Evolutionary conservation across 2,329 filamentous ascomycete genomes (phyloP), one percentile per base, ranked within the genome.

Genomic region (Trichophyton rubrum): DNA sequence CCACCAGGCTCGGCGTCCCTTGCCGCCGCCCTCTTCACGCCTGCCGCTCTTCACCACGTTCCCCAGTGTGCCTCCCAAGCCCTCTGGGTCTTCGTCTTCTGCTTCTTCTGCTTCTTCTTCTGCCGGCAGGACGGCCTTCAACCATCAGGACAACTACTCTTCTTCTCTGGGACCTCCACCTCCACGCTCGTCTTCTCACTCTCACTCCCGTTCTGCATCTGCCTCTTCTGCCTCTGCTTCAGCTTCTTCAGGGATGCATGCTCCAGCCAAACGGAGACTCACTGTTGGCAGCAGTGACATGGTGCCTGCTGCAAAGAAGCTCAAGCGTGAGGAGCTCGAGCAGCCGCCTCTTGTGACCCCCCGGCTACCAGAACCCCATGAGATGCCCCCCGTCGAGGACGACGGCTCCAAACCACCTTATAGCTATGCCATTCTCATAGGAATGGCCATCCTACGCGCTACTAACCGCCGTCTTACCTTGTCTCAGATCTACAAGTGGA

Each of bases 401-500:
- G 90, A 96, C 70, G 92, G 91, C 67, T 79, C 80, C 60, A 97
- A 99, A 72, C 93, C 93, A 4, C 82, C 85, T 3, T 90, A 92
- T 74, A 97, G 91, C 76, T 99, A 99, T 72, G 92, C 93, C 20
- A 88, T 88, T 67, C 81, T 99, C 67, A 97, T 97, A 65, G 93
- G 89, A 70, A 96, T 96, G 91, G 90, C 93, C 58, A 96, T 99
- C 67, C 79, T 97, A 22, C 85, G 91, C 64, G 89, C 93, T 3
- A 86, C 88, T 11, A 85, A 86, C 63, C 85, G 90, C 62, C 87
- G 89, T 59, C 80, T 97, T 64, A 97, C 93, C 0, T 81, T 99
- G 17, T 85, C 90, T 27, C 90, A 96, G 73, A 99, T 99, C 67
- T 99, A 97, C 81, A 96, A 95, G 71, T 99, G 93, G 92, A 97